Evolutionary conservation across 2,329 filamentous ascomycete genomes (phyloP).

Genomic region (Cladosporium sp.): DNA sequence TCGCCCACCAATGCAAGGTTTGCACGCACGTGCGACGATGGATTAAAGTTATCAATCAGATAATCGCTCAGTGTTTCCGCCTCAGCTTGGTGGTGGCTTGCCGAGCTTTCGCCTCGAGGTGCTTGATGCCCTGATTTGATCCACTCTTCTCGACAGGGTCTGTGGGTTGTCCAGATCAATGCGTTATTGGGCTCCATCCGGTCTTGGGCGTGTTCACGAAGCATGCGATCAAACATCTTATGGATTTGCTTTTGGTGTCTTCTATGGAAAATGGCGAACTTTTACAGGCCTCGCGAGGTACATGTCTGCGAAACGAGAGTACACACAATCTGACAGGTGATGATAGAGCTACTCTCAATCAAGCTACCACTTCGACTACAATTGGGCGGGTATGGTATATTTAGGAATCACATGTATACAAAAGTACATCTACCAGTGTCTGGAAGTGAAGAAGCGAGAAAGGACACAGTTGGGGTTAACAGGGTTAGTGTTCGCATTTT

Average conservation of each 20-base stretch:
- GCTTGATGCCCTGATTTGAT: not conserved
- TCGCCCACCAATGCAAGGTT: not conserved
- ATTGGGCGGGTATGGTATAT: not conserved
- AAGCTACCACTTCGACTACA: not conserved
- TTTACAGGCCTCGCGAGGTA: not conserved
- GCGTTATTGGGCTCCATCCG: not conserved
- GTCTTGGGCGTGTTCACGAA: not conserved
- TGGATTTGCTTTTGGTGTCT: not conserved
- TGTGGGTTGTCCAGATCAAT: not conserved
- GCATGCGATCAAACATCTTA: not conserved
- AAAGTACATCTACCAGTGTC: too few species aligned
- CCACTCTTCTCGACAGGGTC: not conserved
- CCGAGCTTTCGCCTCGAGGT: not conserved
- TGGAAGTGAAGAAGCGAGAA: not conserved
- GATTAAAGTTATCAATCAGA: constrained; percentile 17
- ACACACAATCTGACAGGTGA: not conserved
- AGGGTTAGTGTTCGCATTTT: not conserved
- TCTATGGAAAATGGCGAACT: not conserved
- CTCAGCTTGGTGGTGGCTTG: too few species aligned
- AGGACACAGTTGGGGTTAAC: not conserved
- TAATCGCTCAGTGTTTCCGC: constrained; percentile 8
- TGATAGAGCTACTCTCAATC: not conserved
- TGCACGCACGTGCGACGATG: constrained; percentile 10
- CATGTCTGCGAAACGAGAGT: not conserved
- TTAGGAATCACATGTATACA: not conserved